Base-by-base conservation (phyloP, 768 basidiomycete genomes). In the button mushroom (Agaricus bisporus) region DNA sequence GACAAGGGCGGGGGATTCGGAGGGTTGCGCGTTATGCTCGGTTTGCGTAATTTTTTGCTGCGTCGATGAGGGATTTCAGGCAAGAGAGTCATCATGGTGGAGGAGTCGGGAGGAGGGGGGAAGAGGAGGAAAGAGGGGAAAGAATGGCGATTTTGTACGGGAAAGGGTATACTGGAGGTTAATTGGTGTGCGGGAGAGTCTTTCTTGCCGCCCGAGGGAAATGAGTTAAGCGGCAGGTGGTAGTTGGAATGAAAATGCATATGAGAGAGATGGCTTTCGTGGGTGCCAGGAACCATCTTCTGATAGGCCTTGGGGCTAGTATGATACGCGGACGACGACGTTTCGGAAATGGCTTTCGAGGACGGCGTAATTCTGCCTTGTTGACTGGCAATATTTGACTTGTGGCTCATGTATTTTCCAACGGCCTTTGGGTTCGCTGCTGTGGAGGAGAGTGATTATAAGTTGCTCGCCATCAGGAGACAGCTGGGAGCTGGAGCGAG, bases 11-110 rank as follows among this genome's bases (percentile, higher is more conserved):
- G 45, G n/a, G 46, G 52, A 18, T 41, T 37, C 3, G 52, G 52
- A 17, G 52, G 52, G 7, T 20, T 54, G 37, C 26, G 22, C 5
- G 52, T 28, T 39, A 41, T 32, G 15, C 45, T 39, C 17, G 36
- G 38, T 12, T 54, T 54, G 52, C 52, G 45, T n/a, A 54, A 25
- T 20, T 54, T 54, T 42, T 52, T 45, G 20, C 20, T 6, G 43
- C 51, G 51, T n/a, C 44, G 42, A 18, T 38, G 22, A 12, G 51
- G 44, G 25, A 22, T 45, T 22, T 35, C 43, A 25, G 51, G 43
- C 20, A 45, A 36, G 44, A 52, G 43, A 15, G 36, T 39, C 35
- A 52, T 20, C 51, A 52, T 52, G 51, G 44, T 36, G 10, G 42
- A 52, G 7, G 37, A n/a, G 43, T 39, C 26, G 38, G 45, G 38